phyloP scores from a whole-genome alignment of 2,329 filamentous ascomycete genomes.

The Parascedosporium putredinis region DNA sequence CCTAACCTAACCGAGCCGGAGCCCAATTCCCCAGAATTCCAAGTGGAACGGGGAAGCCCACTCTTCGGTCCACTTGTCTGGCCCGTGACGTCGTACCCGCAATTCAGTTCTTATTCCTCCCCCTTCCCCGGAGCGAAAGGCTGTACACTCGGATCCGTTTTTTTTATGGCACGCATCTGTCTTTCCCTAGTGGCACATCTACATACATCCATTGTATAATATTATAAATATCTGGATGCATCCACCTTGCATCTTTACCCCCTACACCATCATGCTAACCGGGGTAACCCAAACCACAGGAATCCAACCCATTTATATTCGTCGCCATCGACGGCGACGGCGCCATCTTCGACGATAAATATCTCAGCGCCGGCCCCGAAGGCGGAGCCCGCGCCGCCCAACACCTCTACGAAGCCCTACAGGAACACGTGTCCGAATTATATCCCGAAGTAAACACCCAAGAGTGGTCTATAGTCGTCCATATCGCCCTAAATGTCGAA shows the following conservation, averaged over 20 bases:
- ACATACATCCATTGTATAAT: too few relatives aligned
- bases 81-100: too few relatives aligned
- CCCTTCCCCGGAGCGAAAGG: too few relatives aligned
- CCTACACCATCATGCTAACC: not conserved
- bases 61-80: too few relatives aligned
- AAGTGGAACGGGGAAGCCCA: too few relatives aligned
- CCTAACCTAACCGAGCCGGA: too few relatives aligned
- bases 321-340: slow-evolving; percentile 26
- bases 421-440: slow-evolving; percentile 14
- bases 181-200: too few relatives aligned
- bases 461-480: slow-evolving; percentile 22
- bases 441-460: slow-evolving; percentile 19
- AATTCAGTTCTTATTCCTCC: too few relatives aligned
- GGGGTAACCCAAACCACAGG: slow-evolving; percentile 13
- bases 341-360: slow-evolving; percentile 22
- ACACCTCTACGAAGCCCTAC: slow-evolving; percentile 16
- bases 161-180: too few relatives aligned
- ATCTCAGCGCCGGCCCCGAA: slow-evolving; percentile 20
- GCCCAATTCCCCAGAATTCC: too few relatives aligned
- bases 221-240: not conserved
- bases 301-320: slow-evolving; percentile 22
- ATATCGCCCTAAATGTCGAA: slow-evolving; percentile 23
- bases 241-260: too few relatives aligned
- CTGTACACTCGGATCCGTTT: too few relatives aligned
- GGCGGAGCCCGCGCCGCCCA: slow-evolving; percentile 23